Base-by-base conservation (phyloP, 768 basidiomycete species). In the Leccinum incarnatum region DNA sequence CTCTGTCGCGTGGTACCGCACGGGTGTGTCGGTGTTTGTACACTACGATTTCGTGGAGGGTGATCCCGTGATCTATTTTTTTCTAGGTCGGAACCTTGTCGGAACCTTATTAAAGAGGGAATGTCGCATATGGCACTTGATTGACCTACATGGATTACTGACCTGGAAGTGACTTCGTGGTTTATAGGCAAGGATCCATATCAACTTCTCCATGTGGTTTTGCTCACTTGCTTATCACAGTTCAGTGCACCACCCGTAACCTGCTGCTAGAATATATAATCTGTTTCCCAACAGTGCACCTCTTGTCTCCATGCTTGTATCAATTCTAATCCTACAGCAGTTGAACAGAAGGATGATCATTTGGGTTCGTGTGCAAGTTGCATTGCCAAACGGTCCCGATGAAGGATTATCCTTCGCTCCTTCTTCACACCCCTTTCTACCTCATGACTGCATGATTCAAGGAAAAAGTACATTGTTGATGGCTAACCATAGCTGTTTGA, bases 191-290 rank as follows among this genome's bases (percentile, higher is more conserved):
- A 49, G 49, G 15, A 17, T 11, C 52, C 17, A 17, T 1, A 19
- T 48, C 21, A 7, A 23, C 4, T 7, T 50, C 27, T 47, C 53
- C 17, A 5, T 54, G 37, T 27, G n/a, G 49, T 54, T 17, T 32
- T 19, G 4, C 40, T 56, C 21, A 58, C 56, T 42, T 42, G n/a
- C 40, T n/a, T n/a, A 42, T 49, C 27, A 5, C 47, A 51, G 8
- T 9, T 36, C 17, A 45, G 2, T 36, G 14, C 49, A 19, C 40
- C 52, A 23, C 49, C 61, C 40, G n/a, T 57, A 57, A 61, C 53
- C 17, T 11, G 10, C 45, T 47, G 29, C 51, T 49, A 37, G 10
- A 54, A 58, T 50, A 40, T 12, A 27, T 15, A 2, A 14, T 30
- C 36, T 9, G 11, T 25, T 51, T 47, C 27, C 29, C 42, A 55